Percentiles rank a stretch among this genome's conserved stretches.
Evolutionary conservation across 2,329 filamentous ascomycete species (phyloP).

Genomic region (Sporothrix variecibatus): DNA sequence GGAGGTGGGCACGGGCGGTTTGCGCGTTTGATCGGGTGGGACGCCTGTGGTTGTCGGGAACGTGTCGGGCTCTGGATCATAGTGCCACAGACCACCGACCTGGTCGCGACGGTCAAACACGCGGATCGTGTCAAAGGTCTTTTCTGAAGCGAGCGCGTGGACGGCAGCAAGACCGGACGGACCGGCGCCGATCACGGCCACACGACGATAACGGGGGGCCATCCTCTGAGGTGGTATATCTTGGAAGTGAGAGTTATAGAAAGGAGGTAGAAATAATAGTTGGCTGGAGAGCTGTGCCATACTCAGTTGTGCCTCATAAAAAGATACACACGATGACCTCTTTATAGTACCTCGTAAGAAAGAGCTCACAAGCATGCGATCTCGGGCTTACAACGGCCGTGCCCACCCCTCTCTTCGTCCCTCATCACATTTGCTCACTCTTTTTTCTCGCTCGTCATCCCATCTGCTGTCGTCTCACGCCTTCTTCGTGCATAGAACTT

Average conservation of each 20-base stretch:
- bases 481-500: background rate
- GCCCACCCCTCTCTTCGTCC: background rate
- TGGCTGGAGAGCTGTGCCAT: background rate
- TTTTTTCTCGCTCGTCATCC: background rate
- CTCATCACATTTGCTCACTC: background rate
- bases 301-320: background rate
- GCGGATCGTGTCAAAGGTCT: slow-evolving; percentile 18
- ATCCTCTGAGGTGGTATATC: background rate
- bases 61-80: slow-evolving; percentile 8
- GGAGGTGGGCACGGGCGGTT: background rate
- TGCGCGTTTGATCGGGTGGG: background rate
- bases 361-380: background rate
- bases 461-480: background rate
- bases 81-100: slow-evolving; percentile 21
- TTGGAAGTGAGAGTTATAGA: background rate
- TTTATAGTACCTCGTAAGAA: background rate
- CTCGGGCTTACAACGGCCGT: background rate
- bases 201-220: slow-evolving; percentile 15
- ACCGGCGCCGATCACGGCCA: slow-evolving; percentile 26
- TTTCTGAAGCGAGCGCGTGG: slow-evolving; percentile 16
- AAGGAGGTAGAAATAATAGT: background rate
- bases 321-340: background rate
- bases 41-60: background rate
- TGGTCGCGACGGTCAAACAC: slow-evolving; percentile 25
- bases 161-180: slow-evolving; percentile 14